Evolutionary conservation across 495 filamentous ascomycete species (phyloP).

Genomic region (Xylaria intraflava): DNA sequence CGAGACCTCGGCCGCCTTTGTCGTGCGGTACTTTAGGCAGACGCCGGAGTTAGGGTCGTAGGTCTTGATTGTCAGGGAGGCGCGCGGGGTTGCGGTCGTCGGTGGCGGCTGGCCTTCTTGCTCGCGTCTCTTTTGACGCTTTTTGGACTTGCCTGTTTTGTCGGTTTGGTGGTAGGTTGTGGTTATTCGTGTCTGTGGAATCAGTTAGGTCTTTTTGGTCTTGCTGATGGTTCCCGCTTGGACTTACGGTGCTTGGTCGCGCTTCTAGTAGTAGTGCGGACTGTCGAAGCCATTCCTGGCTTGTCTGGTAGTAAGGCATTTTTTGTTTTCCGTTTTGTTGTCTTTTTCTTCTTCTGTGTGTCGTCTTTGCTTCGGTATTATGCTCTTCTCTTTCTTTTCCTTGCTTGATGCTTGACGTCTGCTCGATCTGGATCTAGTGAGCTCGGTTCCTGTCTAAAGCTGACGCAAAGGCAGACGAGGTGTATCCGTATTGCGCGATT

Average conservation of each 20-base stretch:
- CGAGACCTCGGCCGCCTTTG: conserved; percentile 84
- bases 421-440: neutral
- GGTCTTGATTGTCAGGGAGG: conserved; percentile 76
- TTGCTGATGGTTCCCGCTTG: conserved; percentile 9
- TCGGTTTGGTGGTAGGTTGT: conserved; percentile 69
- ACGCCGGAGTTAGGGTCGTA: conserved; percentile 77
- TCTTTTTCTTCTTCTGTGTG: neutral
- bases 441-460: neutral
- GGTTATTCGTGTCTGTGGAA: conserved; percentile 69
- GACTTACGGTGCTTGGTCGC: conserved; percentile 37
- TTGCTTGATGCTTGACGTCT: no score
- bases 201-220: neutral
- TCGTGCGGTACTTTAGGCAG: conserved; percentile 82
- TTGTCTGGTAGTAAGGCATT: conserved; percentile 49
- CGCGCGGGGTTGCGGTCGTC: conserved; percentile 37
- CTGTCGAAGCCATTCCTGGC: conserved; percentile 49
- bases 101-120: conserved; percentile 13
- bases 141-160: conserved; percentile 33
- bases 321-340: neutral
- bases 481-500: neutral
- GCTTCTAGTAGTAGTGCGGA: conserved; percentile 44
- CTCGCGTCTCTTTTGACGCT: conserved; percentile 19
- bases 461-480: neutral
- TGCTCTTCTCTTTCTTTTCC: neutral
- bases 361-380: neutral